Percentiles rank a stretch among this genome's conserved stretches.
Evolutionary conservation across 31 red algal species (phyloP).

Genomic region (Bonnemaisonia californica): DNA sequence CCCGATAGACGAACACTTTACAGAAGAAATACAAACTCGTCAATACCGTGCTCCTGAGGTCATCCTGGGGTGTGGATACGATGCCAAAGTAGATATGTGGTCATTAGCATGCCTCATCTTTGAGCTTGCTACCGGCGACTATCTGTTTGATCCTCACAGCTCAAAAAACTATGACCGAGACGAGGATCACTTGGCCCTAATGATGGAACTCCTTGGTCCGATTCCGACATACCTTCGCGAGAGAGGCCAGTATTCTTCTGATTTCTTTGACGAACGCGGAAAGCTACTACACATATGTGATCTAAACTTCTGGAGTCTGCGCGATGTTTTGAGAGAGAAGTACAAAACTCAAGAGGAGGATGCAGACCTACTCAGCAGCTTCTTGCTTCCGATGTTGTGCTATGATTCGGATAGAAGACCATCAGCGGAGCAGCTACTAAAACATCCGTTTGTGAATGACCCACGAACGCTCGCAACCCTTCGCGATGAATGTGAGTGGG

Average conservation of each 20-base stretch:
- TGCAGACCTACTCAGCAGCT: slow-evolving; percentile 62
- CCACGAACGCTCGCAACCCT: background rate
- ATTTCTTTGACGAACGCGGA: slow-evolving; percentile 74
- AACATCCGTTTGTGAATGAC: slow-evolving; percentile 50
- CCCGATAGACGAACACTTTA: slow-evolving; percentile 88
- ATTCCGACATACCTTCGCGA: slow-evolving; percentile 55
- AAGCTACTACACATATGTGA: slow-evolving; percentile 63
- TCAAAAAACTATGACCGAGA: slow-evolving; percentile 69
- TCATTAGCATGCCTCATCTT: slow-evolving; percentile 88
- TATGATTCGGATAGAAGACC: slow-evolving; percentile 66
- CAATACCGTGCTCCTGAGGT: slow-evolving; percentile 96
- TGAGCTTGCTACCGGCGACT: slow-evolving; percentile 88
- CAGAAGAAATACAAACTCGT: slow-evolving; percentile 95
- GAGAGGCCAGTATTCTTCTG: slow-evolving; percentile 47
- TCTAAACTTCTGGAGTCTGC: slow-evolving; percentile 77
- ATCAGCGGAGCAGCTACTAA: slow-evolving; percentile 50
- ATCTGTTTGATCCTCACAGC: slow-evolving; percentile 86
- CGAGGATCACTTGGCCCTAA: slow-evolving; percentile 93
- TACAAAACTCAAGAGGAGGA: slow-evolving; percentile 69
- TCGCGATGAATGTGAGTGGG: background rate
- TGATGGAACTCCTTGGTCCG: slow-evolving; percentile 86
- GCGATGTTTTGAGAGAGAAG: slow-evolving; percentile 74
- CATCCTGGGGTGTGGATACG: slow-evolving; percentile 83
- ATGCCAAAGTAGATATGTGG: slow-evolving; percentile 92
- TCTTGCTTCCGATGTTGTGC: slow-evolving; percentile 78